A percentile compares a stretch with the other conserved stretches of the same genome.
phyloP scores from a whole-genome alignment of 2,329 filamentous ascomycete genomes.

The Aspergillus chevalieri region DNA sequence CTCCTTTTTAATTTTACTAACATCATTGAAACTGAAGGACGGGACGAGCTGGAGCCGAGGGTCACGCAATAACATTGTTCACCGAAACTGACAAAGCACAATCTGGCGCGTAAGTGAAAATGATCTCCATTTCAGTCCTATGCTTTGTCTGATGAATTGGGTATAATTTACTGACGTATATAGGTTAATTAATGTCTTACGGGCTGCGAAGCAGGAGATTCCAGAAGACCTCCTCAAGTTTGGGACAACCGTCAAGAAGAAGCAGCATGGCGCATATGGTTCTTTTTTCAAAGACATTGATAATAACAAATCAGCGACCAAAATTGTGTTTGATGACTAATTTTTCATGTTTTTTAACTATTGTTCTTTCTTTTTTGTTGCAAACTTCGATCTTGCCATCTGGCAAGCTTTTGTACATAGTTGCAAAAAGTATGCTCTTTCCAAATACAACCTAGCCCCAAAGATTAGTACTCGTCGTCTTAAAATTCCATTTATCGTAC shows the following conservation, averaged over 20 bases:
- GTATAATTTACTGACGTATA: slow-evolving; percentile 12
- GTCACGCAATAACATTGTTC: slow-evolving; percentile 86
- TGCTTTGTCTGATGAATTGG: not conserved
- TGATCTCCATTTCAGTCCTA: not conserved
- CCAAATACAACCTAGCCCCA: slow-evolving; percentile 28
- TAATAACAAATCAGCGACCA: slow-evolving; percentile 75
- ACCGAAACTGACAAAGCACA: slow-evolving; percentile 91
- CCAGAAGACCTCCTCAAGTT: slow-evolving; percentile 91
- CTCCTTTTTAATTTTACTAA: slow-evolving; percentile 7
- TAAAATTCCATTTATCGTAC: slow-evolving; percentile 30
- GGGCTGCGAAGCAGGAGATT: slow-evolving; percentile 83
- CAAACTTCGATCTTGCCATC: slow-evolving; percentile 11
- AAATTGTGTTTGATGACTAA: slow-evolving; percentile 76
- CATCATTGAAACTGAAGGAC: slow-evolving; percentile 52
- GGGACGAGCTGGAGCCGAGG: slow-evolving; percentile 83
- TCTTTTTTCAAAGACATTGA: slow-evolving; percentile 91
- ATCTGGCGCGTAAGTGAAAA: slow-evolving; percentile 68
- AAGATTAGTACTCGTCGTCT: slow-evolving; percentile 13
- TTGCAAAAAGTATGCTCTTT: slow-evolving; percentile 25
- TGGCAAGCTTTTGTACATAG: slow-evolving; percentile 18
- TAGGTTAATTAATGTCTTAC: slow-evolving; percentile 88
- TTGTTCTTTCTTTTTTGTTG: slow-evolving; percentile 16
- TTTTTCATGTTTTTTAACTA: slow-evolving; percentile 5
- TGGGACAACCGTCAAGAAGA: slow-evolving; percentile 97
- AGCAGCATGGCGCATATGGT: slow-evolving; percentile 90